These are phyloP conservation scores for Oryza longistaminata DNA, from an alignment of 176 grass and related monocot genomes.

Conservation along the genomic window DNA sequence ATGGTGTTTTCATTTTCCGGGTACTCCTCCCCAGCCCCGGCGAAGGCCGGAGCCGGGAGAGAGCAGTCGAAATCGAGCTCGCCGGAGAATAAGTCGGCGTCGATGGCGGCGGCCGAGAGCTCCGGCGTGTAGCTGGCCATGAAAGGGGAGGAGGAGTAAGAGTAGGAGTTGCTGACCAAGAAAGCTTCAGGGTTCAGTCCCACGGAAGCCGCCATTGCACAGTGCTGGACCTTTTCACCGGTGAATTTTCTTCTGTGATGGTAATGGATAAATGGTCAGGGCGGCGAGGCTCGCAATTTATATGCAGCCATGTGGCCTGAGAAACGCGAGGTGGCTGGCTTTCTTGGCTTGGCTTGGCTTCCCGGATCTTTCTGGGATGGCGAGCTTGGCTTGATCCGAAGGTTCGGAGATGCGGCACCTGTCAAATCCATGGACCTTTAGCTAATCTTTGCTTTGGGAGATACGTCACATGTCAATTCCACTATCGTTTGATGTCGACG, in stretches of 20 bases:
- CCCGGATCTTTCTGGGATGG: slow-evolving; percentile 36
- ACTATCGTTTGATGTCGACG: background rate
- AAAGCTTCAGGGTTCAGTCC: slow-evolving; percentile 50
- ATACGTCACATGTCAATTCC: slow-evolving; percentile 47
- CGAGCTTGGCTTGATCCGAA: slow-evolving; percentile 28
- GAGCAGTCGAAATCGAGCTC: slow-evolving; percentile 30
- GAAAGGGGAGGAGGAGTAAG: slow-evolving; percentile 20
- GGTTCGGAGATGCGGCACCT: slow-evolving; percentile 47
- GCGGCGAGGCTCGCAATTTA: slow-evolving; percentile 32
- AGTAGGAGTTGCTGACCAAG: slow-evolving; percentile 30
- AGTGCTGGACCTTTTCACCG: background rate
- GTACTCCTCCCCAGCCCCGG: background rate
- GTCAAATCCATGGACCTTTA: slow-evolving; percentile 37
- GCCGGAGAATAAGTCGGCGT: background rate
- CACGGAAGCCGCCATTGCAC: slow-evolving; percentile 48
- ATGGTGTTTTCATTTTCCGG: background rate
- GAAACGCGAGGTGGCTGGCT: background rate
- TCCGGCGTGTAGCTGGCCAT: background rate
- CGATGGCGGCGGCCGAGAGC: background rate
- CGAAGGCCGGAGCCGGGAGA: background rate
- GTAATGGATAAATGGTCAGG: slow-evolving; percentile 2
- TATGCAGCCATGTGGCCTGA: slow-evolving; percentile 22
- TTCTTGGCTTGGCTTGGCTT: background rate
- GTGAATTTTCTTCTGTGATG: slow-evolving; percentile 1
- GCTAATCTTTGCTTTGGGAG: slow-evolving; percentile 5